Evolutionary conservation across 805 yeast genomes (phyloP).

Genomic region (Gaillardinia entomophila): DNA sequence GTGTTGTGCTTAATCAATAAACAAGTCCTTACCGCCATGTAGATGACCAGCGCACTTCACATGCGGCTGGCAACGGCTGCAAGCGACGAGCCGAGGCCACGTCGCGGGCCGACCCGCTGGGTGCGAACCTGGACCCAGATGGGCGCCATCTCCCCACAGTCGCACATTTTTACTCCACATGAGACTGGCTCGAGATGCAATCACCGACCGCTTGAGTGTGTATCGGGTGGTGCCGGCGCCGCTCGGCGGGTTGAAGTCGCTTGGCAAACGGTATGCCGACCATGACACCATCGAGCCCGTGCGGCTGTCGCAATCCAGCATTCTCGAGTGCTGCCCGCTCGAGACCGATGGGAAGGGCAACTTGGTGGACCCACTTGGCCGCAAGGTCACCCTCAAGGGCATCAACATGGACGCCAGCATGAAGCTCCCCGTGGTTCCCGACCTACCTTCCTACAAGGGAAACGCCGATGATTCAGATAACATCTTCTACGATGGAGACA

Average conservation of each 20-base stretch:
- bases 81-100: too few species aligned
- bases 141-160: too few species aligned
- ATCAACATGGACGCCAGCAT: constrained; percentile 74
- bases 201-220: constrained; percentile 25
- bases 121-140: too few species aligned
- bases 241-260: constrained; percentile 20
- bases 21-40: too few species aligned
- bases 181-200: too few species aligned
- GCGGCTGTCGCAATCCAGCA: constrained; percentile 1
- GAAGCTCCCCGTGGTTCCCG: constrained; percentile 63
- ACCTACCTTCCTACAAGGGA: constrained; percentile 36
- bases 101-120: too few species aligned
- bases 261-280: constrained; percentile 17
- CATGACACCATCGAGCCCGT: constrained; percentile 9
- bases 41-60: too few species aligned
- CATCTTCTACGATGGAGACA: constrained; percentile 63
- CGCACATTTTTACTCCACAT: too few species aligned
- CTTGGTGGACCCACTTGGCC: constrained; percentile 51
- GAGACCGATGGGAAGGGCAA: constrained; percentile 45
- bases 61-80: too few species aligned
- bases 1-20: too few species aligned
- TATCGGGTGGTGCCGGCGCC: constrained; percentile 22
- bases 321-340: constrained; percentile 16
- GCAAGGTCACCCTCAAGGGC: constrained; percentile 66
- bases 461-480: constrained; percentile 28